These are phyloP conservation scores for Saitozyma podzolica DNA, from an alignment of 768 basidiomycete species.

Conservation along the genomic window DNA sequence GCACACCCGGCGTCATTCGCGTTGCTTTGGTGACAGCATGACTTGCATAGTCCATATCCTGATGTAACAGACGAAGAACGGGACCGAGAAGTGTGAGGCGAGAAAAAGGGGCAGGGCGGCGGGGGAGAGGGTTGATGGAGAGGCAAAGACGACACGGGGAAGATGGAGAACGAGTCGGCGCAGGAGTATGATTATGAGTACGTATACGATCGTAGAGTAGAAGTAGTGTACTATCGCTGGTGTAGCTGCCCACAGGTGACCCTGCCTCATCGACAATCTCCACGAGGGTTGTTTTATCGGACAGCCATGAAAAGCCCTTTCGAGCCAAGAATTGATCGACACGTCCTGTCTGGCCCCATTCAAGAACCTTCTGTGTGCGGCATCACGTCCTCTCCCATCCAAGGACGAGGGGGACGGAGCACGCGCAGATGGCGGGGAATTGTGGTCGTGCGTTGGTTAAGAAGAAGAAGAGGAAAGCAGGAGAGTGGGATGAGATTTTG, in stretches of 20 bases:
- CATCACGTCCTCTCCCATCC: slow-evolving; percentile 13
- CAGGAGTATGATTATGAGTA: no score
- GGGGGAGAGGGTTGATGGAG: no score
- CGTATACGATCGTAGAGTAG: no score
- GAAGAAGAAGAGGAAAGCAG: slow-evolving; percentile 6
- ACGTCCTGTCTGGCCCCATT: slow-evolving; percentile 49
- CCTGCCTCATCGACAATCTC: slow-evolving; percentile 43
- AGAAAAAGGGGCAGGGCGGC: no score
- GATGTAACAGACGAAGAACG: no score
- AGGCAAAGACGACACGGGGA: no score
- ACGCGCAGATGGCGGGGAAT: slow-evolving; percentile 33
- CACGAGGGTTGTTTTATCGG: slow-evolving; percentile 49
- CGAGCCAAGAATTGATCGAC: slow-evolving; percentile 20
- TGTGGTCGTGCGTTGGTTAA: slow-evolving; percentile 23
- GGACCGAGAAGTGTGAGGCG: no score
- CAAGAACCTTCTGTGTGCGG: slow-evolving; percentile 9
- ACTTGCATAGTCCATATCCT: no score
- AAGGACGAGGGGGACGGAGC: slow-evolving; percentile 15
- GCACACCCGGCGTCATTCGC: no score
- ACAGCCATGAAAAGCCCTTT: slow-evolving; percentile 11
- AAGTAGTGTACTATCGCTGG: neutral
- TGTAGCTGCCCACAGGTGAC: slow-evolving; percentile 51
- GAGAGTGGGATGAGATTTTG: neutral
- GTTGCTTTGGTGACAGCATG: no score
- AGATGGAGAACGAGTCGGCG: no score